Evolutionary conservation across 2,329 filamentous ascomycete genomes (phyloP), one percentile per base, ranked within the genome.

Genomic region (Zelopaecilomyces penicillatus): DNA sequence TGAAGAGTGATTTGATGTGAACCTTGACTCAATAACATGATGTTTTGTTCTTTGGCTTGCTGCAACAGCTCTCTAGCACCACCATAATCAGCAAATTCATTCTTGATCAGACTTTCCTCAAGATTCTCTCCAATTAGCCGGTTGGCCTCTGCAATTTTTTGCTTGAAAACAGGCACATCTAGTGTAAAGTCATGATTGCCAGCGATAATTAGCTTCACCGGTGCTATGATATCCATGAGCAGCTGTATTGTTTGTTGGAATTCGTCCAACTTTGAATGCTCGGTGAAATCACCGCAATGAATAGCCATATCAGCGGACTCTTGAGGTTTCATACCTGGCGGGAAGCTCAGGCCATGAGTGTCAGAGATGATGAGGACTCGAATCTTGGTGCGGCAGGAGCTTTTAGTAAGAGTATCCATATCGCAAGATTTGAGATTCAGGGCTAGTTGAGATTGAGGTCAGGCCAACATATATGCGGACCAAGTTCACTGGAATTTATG

Each of bases 141-240:
- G 30, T 26, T 28, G 6, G 52, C 46, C 30, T 59, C 54, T 0
- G 26, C 11, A 1, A 62, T 42, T 36, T 61, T 62, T 3, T 47
- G 7, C 36, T 60, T 46, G 40, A 71, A 76, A 0, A 53, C 53
- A 0, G 52, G 50, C 2, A 48, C 37, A 30, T 70, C 65, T 3
- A 70, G 55, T 0, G 62, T 67, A 35, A 73, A 73, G 47, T 78
- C 71, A 47, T 76, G 71, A 42, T 76, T 76, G 1, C 74, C 73
- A 2, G 73, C 63, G 37, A 78, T 75, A 5, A 68, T 58, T 1
- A 76, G 52, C 44, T 76, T 76, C 4, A 74, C 55, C 0, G 68
- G 64, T 0, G 71, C 70, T 1, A 67, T 46, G 11, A 75, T 55
- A 0, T 41, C 41, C 6, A 60, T 51, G 0, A 77, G 58, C 0